Conservation (phyloP, 2,329 filamentous ascomycete species). For the Hirsutella minnesotensis region DNA sequence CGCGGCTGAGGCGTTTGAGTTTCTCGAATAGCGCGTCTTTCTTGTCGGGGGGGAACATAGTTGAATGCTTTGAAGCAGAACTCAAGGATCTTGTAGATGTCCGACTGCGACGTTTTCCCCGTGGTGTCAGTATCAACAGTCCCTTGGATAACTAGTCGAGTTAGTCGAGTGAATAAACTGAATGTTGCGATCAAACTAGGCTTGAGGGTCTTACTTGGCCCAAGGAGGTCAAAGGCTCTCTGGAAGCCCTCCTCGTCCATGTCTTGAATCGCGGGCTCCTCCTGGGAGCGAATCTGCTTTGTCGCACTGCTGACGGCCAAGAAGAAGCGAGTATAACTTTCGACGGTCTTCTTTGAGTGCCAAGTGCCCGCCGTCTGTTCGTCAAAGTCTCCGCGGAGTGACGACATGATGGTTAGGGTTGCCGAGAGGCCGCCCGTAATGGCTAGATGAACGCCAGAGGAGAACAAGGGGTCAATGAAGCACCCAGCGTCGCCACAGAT, state of each 20-base stretch:
- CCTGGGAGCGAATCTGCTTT: constrained; percentile 26
- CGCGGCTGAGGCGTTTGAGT: constrained; percentile 4
- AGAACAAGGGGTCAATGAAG: constrained; percentile 38
- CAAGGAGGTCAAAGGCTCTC: constrained; percentile 24
- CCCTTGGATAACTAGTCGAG: constrained; percentile 23
- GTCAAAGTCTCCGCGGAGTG: constrained; percentile 21
- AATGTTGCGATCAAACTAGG: too few relatives aligned
- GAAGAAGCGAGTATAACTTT: constrained; percentile 35
- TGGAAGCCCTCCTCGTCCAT: constrained; percentile 28
- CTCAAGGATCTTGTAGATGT: constrained; percentile 19
- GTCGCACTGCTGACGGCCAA: constrained; percentile 12
- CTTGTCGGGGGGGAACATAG: constrained; percentile 5
- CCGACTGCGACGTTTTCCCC: constrained; percentile 15
- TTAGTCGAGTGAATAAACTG: not conserved
- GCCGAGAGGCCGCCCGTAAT: constrained; percentile 30
- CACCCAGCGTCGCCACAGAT: constrained; percentile 33
- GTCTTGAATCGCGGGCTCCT: constrained; percentile 27
- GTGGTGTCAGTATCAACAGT: constrained; percentile 15
- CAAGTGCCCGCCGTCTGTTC: constrained; percentile 24
- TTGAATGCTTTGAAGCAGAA: constrained; percentile 21
- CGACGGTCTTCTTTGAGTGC: constrained; percentile 32
- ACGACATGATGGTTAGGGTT: constrained; percentile 28
- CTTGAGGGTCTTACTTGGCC: constrained; percentile 19
- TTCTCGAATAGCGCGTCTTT: constrained; percentile 8
- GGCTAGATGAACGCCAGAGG: constrained; percentile 34